Percentiles rank a stretch among this genome's conserved stretches.
These are phyloP conservation scores for Truncatella angustata DNA, from an alignment of 2,329 filamentous ascomycete species.

Conservation along the genomic window DNA sequence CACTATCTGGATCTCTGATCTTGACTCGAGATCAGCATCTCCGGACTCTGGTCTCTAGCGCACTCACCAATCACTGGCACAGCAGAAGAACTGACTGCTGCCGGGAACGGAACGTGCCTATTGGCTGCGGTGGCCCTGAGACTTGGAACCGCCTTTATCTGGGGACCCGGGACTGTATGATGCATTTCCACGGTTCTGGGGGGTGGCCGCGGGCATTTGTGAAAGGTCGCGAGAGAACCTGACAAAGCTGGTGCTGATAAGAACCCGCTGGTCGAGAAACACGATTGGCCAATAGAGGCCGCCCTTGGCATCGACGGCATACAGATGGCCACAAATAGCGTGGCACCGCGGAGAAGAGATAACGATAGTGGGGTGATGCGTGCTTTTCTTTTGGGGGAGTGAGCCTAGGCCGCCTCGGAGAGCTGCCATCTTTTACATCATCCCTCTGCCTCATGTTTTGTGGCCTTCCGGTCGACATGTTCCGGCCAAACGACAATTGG, in stretches of 20 bases:
- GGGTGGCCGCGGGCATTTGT: neutral
- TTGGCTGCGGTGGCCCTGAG: slow-evolving; percentile 11
- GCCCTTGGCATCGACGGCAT: neutral
- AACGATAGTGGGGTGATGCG: neutral
- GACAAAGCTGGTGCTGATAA: neutral
- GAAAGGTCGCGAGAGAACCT: neutral
- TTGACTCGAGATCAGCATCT: slow-evolving; percentile 24
- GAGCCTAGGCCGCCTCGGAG: too few species aligned
- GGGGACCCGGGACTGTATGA: neutral
- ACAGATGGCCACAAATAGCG: neutral
- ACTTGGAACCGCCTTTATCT: too few species aligned
- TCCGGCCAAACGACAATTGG: neutral
- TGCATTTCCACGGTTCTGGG: slow-evolving; percentile 5
- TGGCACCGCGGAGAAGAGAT: slow-evolving; percentile 8
- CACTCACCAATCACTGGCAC: slow-evolving; percentile 18
- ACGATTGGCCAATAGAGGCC: neutral
- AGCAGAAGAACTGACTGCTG: slow-evolving; percentile 15
- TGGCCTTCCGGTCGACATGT: neutral
- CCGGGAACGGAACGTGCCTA: slow-evolving; percentile 13
- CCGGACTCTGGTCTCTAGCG: slow-evolving; percentile 15
- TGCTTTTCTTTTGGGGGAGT: too few species aligned
- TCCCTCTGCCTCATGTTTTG: neutral
- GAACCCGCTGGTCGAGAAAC: neutral
- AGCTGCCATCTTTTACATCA: neutral
- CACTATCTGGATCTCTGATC: neutral